A percentile compares a stretch with the other conserved stretches of the same genome.
These are phyloP conservation scores for Cryptomeria japonica DNA, from an alignment of 75 land plant genomes.

Conservation along the genomic window DNA sequence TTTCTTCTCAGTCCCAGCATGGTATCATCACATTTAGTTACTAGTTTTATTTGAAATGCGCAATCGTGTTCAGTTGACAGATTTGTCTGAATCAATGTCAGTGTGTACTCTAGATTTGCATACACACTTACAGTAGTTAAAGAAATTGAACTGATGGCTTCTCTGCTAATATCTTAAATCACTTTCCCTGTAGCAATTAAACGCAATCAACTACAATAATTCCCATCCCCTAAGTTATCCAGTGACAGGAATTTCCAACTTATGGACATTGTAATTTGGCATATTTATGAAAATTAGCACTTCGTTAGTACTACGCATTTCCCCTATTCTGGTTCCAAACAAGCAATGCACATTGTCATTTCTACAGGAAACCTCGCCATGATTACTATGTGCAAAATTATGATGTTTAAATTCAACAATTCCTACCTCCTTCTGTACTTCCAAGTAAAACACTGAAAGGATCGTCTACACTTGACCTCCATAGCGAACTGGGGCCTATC, in stretches of 20 bases:
- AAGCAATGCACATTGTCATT: neutral
- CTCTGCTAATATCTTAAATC: too few species aligned
- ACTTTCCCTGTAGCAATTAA: neutral
- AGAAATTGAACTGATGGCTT: too few species aligned
- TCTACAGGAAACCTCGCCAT: neutral
- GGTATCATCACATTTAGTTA: too few species aligned
- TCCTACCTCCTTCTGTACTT: constrained; percentile 67
- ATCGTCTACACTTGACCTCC: constrained; percentile 40
- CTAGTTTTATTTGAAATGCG: too few species aligned
- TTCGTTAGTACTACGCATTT: neutral
- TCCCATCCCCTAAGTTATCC: neutral
- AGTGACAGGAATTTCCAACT: neutral
- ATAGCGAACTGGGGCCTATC: constrained; percentile 6
- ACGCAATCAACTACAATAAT: too few species aligned
- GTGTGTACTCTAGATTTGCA: too few species aligned
- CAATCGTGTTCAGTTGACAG: too few species aligned
- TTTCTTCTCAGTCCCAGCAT: too few species aligned
- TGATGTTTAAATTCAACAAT: neutral
- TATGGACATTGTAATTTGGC: neutral
- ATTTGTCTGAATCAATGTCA: too few species aligned
- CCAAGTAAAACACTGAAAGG: constrained; percentile 38
- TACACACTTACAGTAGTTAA: too few species aligned
- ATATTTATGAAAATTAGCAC: neutral
- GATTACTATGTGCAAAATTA: neutral
- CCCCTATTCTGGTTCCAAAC: too few species aligned